phyloP scores from a whole-genome alignment of 495 filamentous ascomycete species.

The Aspergillus kassunensis region DNA sequence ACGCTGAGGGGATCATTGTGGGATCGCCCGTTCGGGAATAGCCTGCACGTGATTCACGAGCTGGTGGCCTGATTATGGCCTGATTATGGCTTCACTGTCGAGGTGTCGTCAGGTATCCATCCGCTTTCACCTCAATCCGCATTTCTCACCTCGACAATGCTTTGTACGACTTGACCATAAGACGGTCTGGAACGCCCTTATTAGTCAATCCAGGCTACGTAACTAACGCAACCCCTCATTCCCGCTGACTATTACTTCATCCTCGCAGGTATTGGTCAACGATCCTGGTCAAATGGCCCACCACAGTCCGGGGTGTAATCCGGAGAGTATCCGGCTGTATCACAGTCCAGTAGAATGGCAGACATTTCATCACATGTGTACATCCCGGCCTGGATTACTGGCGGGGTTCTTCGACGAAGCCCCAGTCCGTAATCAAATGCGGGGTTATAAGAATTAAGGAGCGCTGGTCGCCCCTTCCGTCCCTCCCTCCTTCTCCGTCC shows the following conservation, averaged over 20 bases:
- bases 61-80: too few species aligned
- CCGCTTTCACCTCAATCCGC: too few species aligned
- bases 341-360: neutral
- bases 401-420: neutral
- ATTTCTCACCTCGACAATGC: too few species aligned
- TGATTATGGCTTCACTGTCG: too few species aligned
- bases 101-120: too few species aligned
- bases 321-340: neutral
- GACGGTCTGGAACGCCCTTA: neutral
- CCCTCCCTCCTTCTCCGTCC: neutral
- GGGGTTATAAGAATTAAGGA: too few species aligned
- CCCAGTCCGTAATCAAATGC: too few species aligned
- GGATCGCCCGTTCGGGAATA: neutral
- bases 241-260: neutral
- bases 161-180: too few species aligned
- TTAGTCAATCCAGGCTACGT: neutral
- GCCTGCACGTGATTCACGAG: neutral
- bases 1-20: neutral
- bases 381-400: neutral
- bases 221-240: neutral
- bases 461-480: neutral
- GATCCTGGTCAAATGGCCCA: neutral
- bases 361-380: neutral
- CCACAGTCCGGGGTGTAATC: neutral
- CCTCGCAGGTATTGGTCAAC: neutral